Base-by-base conservation (phyloP, 805 yeast species). In the Zygosaccharomyces siamensis region DNA sequence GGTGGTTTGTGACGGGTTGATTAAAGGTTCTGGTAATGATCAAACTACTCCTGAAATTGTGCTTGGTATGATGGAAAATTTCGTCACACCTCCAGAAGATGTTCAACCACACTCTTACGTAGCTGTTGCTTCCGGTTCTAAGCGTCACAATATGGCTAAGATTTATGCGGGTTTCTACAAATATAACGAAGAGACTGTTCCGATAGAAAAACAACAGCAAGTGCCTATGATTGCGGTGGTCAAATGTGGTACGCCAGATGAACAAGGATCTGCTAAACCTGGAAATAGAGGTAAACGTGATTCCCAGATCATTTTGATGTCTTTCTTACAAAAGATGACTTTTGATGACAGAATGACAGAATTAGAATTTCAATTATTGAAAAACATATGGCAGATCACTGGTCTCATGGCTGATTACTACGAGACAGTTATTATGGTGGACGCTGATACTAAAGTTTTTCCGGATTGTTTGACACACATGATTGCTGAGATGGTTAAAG, bases 271-370 rank as follows among this genome's bases (percentile, higher is more conserved):
- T 3, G 72, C 83, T 2, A 84, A 83, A 62, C 96, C 96, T 4
- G 97, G 97, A 57, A 89, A 89, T 66, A 83, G 97, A 75, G 97
- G 97, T 70, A 89, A 89, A 68, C 86, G 97, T 71, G 97, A 89
- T 64, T 87, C 97, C 20, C 97, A 89, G 67, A 83, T 89, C 51
- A 83, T 89, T 52, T 72, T 89, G 59, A 89, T 89, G 97, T 83
- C 92, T 0, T 89, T 89, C 68, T 74, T 89, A 61, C 96, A 89
- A 68, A 84, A 81, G 58, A 78, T 89, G 16, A 87, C 90, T 59
- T 89, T 87, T 67, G 90, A 89, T 67, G 97, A 90, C 67, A 81
- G 97, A 75, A 89, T 89, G 97, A 84, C 96, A 0, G 87, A 84
- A 56, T 77, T 89, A 50, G 96, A 90, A 57, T 89, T 78, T 60